Base-by-base conservation (phyloP, 2,329 filamentous ascomycete genomes). In the Scolecobasidium constrictum region DNA sequence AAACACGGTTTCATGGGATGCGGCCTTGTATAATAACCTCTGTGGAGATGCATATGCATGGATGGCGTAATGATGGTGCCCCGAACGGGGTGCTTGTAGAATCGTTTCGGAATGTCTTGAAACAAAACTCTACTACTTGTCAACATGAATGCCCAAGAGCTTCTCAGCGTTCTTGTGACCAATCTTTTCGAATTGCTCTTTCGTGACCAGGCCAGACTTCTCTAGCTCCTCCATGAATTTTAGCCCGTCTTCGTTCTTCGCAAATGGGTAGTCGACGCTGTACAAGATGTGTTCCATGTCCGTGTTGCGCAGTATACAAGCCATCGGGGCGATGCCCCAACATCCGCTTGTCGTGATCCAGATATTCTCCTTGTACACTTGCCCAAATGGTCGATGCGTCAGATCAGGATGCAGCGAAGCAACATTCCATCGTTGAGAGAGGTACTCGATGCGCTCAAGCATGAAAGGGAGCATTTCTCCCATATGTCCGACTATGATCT, bases 191-290 rank as follows among this genome's bases (percentile, higher is more conserved):
- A 73, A 61, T 42, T 73, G 65, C 39, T 72, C 65, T 21, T 60
- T 54, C 1, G 53, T 65, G 22, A 78, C 60, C 49, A 77, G 50
- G 0, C 66, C 68, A 47, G 71, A 74, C 35, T 60, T 52, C 44
- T 62, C 58, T 34, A 78, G 52, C 46, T 72, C 67, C 39, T 63
- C 51, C 42, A 77, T 57, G 49, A 71, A 74, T 6, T 56, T 57
- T 20, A 61, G 53, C 0, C 72, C 73, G 4, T 64, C 62, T 38
- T 66, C 61, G 46, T 68, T 74, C 38, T 58, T 59, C 35, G 64
- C 63, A 39, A 77, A 75, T 0, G 74, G 75, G 49, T 76, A 77
- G 49, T 77, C 73, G 7, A 76, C 68, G 46, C 69, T 75, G 50
- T 71, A 77, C 51, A 78, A 43, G 1, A 78, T 63, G 12, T 62